Evolutionary conservation across 1,284 basidiomycete species (phyloP), one percentile per base, ranked within the genome.

Genomic region (Leccinum cinnamomeum): DNA sequence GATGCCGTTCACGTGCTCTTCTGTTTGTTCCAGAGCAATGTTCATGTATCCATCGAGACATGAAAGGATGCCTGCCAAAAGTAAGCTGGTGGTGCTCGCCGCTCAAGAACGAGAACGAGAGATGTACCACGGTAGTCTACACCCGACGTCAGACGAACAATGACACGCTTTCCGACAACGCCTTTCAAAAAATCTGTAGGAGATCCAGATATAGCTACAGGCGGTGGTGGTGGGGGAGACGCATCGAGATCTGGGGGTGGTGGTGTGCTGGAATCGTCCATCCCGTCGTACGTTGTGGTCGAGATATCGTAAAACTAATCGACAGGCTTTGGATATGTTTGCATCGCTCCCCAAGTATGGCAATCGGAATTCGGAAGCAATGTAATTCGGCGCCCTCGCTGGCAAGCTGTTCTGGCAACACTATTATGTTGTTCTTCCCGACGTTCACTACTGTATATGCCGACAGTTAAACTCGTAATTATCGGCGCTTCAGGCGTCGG

Each of bases 41-140:
- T 99, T 99, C 97, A 99, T 95, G 76, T 95, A 95, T 0, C 96
- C 97, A 76, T 99, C 97, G 23, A 99, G 83, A 75, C 97, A 98
- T 7, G 94, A 96, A n/a, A 99, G 80, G 1, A 95, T 84, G 44
- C 96, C 96, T 98, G 0, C 3, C n/a, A 50, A 53, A 57, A 16
- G 46, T 68, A 33, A 58, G n/a, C 30, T 28, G 23, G 12, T 44
- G 39, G 39, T 48, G 51, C 41, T 48, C 53, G 30, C 23, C 55
- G 37, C 28, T 53, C 23, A 2, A 37, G 37, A 3, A 53, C 23
- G 7, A 37, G 37, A 3, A 53, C 53, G 53, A 56, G 51, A 58
- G 53, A 77, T 87, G 60, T 66, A 94, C 97, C 97, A 68, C 89
- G 86, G 79, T 99, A 99, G 77, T 98, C 96, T 12, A 99, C 91